A percentile compares a stretch with the other conserved stretches of the same genome.
Conservation (phyloP, 768 basidiomycete genomes). For the Phylloporus sp. region DNA sequence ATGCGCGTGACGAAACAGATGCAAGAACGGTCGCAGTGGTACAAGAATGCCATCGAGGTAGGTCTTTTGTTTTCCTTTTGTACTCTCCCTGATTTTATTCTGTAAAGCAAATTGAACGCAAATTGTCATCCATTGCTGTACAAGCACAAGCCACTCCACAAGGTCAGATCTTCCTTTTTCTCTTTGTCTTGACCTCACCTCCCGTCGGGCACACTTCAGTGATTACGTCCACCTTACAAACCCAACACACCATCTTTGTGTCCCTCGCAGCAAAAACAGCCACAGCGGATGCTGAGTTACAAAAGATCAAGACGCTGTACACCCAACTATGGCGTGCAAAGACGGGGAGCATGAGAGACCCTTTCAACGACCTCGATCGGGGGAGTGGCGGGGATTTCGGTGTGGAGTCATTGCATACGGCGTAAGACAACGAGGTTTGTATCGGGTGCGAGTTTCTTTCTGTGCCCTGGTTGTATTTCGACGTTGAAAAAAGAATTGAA, state of each 20-base stretch:
- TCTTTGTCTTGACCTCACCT: not conserved
- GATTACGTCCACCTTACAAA: slow-evolving; percentile 72
- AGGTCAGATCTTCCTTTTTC: slow-evolving; percentile 37
- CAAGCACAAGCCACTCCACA: slow-evolving; percentile 73
- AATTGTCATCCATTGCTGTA: slow-evolving; percentile 61
- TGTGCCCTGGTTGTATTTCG: not conserved
- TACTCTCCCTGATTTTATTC: not conserved
- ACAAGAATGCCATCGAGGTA: slow-evolving; percentile 78
- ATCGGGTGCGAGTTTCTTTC: not conserved
- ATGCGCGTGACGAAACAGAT: slow-evolving; percentile 67
- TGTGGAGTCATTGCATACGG: slow-evolving; percentile 28
- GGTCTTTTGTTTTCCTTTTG: slow-evolving; percentile 4
- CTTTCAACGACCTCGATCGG: slow-evolving; percentile 58
- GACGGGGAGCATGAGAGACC: slow-evolving; percentile 81
- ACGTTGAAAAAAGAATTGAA: too few relatives aligned
- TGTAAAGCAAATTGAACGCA: slow-evolving; percentile 63
- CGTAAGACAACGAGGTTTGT: not conserved
- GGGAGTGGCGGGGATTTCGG: slow-evolving; percentile 43
- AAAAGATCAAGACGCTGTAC: slow-evolving; percentile 71
- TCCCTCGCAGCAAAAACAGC: slow-evolving; percentile 76
- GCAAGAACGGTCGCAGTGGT: slow-evolving; percentile 69
- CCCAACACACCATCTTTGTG: slow-evolving; percentile 75
- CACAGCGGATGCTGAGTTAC: slow-evolving; percentile 65
- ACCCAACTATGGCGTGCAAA: slow-evolving; percentile 76
- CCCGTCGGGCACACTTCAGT: slow-evolving; percentile 36